Base-by-base conservation (phyloP, 1,139 yeast genomes). In the Saccharomycopsis crataegensis region DNA sequence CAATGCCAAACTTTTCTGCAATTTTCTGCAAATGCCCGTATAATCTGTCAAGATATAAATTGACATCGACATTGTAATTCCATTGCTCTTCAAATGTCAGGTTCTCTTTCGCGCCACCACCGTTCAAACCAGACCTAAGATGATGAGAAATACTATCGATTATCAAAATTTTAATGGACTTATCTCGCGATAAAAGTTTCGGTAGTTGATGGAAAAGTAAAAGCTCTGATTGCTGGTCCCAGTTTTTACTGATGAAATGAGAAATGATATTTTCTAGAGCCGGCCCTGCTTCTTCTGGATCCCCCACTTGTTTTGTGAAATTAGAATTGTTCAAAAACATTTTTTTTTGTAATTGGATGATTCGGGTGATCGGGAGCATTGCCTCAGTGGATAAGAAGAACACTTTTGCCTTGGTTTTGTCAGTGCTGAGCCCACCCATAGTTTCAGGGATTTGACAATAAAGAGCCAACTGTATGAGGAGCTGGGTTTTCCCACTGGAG, bases 141-240 rank as follows among this genome's bases (percentile, higher is more conserved):
- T 88, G 96, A 59, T 89, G 94, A 0, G 96, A 88, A n/a, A 90
- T 80, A 41, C 95, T 86, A 66, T 90, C 97, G 8, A 90, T 74
- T 0, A 88, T 73, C 0, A 90, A 71, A 22, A 86, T 62, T 46
- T 78, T 82, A 2, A 80, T 73, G 4, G 67, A 66, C 9, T 63
- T 60, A 48, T 73, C 70, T 47, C 75, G 65, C 34, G 73, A 69
- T 9, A 83, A 63, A 45, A 80, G 65, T 1, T 75, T 67, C 0
- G 96, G 96, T 4, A 90, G 68, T 62, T 87, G 96, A 22, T 53
- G 51, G 43, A 85, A 83, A 58, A 73, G 76, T 6, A 90, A 58
- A 12, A 88, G 80, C 62, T 86, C 94, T 59, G 87, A 89, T 62
- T 86, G 90, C 49, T 78, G 76, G 53, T 86, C 90, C 53, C 86